Conservation (phyloP, 2,329 filamentous ascomycete species). For the Monosporascus sp. region DNA sequence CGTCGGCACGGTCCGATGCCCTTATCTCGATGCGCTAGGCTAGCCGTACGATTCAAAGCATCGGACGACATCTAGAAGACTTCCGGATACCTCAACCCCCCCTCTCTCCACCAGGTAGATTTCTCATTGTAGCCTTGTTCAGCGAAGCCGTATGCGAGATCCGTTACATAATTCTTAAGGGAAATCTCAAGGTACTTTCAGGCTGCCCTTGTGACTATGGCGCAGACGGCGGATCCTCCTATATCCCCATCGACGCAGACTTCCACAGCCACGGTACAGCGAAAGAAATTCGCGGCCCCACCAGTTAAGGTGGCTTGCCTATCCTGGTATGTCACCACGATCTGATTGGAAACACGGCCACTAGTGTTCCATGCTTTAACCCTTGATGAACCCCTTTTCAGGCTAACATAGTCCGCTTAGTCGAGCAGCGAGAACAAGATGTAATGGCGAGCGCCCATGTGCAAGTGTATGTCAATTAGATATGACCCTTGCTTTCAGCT, state of each 20-base stretch:
- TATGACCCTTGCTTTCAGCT: too few species aligned
- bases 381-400: background rate
- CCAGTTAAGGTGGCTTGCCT: constrained; percentile 47
- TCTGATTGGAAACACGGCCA: constrained; percentile 4
- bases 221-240: background rate
- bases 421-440: constrained; percentile 39
- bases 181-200: background rate
- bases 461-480: constrained; percentile 30
- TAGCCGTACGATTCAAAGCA: too few species aligned
- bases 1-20: too few species aligned
- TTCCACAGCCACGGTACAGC: constrained; percentile 1
- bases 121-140: too few species aligned
- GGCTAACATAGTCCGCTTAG: constrained; percentile 20
- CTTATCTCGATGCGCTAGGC: too few species aligned
- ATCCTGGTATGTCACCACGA: constrained; percentile 37
- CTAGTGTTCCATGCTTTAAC: too few species aligned
- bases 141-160: too few species aligned
- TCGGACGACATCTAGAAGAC: too few species aligned
- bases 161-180: background rate
- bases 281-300: constrained; percentile 39
- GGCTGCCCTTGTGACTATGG: background rate
- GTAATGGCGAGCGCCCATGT: constrained; percentile 39
- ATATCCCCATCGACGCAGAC: background rate
- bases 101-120: too few species aligned
- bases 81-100: too few species aligned